Base-by-base conservation (phyloP, 345 rosid species). In the Gossypium anomalum region DNA sequence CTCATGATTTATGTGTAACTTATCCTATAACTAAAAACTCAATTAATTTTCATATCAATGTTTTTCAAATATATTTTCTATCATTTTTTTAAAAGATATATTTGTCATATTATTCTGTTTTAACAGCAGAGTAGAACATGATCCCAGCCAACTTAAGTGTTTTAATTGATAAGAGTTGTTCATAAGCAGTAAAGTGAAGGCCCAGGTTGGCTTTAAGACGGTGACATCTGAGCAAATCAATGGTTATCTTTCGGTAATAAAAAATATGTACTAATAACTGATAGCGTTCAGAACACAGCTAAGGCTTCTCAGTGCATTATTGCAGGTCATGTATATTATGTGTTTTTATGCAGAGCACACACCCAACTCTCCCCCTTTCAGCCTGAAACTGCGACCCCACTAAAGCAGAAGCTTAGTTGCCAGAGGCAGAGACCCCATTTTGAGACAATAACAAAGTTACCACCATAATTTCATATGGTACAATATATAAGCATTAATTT, bases 271-370 rank as follows among this genome's bases (percentile, higher is more conserved):
- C 17, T 4, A 11, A 20, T 9, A 57, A 13, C 60, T 29, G 73
- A 53, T 2, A 11, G n/a, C 1, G 45, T 49, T 10, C 71, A 76
- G 67, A 47, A 23, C 22, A 45, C 51, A 25, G 75, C 70, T 47
- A 47, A 41, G 70, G 75, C 76, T 57, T 23, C 27, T 45, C 72
- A 45, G 78, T 29, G 81, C 65, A 82, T 82, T 85, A 82, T 82
- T 80, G 80, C 77, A 74, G 64, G 49, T 41, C 67, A 75, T n/a
- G 73, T 77, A 78, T 7, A 78, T 58, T 63, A 78, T 76, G 80
- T 23, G 47, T 22, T 16, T 7, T 22, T 11, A 49, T 58, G 41
- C 74, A 27, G 72, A 61, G 44, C 64, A 9, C 29, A 51, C 12
- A 53, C 7, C 48, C 74, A 10, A 15, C 58, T 29, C 41, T 34